Conservation (phyloP, 495 filamentous ascomycete species). For the Letharia lupina region DNA sequence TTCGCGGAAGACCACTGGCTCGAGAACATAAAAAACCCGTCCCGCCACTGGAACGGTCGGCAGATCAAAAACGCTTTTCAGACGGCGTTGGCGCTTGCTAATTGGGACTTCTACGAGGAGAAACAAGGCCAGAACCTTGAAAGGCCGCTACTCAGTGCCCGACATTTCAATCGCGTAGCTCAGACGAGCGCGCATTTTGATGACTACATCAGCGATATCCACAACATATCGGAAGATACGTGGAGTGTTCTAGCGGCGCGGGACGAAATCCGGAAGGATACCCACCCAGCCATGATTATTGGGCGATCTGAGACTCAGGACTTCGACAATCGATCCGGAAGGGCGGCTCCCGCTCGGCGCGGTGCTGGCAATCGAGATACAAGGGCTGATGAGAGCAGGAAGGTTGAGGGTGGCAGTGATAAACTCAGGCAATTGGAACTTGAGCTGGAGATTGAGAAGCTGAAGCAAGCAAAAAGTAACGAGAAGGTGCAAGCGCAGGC, state of each 20-base stretch:
- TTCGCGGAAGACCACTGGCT: neutral
- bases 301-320: neutral
- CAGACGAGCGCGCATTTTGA: constrained; percentile 1
- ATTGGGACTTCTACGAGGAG: constrained; percentile 22
- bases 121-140: neutral
- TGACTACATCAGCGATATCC: neutral
- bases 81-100: constrained; percentile 35
- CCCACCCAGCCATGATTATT: neutral
- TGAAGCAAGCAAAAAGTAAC: neutral
- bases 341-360: neutral
- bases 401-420: neutral
- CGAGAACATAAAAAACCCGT: neutral
- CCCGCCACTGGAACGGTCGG: constrained; percentile 37
- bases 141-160: neutral
- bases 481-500: neutral
- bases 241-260: neutral
- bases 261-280: neutral
- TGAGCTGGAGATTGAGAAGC: neutral
- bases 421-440: neutral
- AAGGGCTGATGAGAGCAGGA: neutral
- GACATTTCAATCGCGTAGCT: neutral
- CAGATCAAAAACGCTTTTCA: constrained; percentile 43
- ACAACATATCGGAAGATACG: neutral
- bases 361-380: neutral
- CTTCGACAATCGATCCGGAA: neutral